A percentile compares a stretch with the other conserved stretches of the same genome.
These are phyloP conservation scores for Polychaeton citri DNA, from an alignment of 2,329 filamentous ascomycete genomes.

Conservation along the genomic window DNA sequence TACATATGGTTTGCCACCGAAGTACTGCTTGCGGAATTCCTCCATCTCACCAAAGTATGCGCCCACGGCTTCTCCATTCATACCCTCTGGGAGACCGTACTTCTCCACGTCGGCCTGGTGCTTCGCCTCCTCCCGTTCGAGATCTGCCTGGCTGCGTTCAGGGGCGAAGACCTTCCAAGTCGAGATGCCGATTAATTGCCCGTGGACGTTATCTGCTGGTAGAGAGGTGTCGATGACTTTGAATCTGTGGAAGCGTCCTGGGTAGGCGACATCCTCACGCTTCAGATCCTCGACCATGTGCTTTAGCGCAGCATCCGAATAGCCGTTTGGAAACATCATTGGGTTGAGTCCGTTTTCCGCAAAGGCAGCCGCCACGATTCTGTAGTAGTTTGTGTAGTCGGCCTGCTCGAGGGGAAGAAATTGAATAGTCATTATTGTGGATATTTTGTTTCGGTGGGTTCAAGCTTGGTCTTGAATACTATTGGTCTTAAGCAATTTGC, in stretches of 20 bases:
- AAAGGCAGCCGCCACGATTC: not conserved
- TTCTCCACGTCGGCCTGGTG: constrained; percentile 4
- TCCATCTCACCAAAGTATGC: constrained; percentile 10
- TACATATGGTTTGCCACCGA: constrained; percentile 15
- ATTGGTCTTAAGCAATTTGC: no score
- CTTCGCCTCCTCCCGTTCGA: constrained; percentile 10
- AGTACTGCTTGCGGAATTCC: constrained; percentile 9
- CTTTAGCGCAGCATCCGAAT: constrained; percentile 6
- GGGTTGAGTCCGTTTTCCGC: constrained; percentile 10
- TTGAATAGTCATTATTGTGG: not conserved
- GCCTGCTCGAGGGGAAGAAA: not conserved
- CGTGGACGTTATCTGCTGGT: constrained; percentile 8
- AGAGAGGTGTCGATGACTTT: constrained; percentile 18
- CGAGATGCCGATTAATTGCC: constrained; percentile 17
- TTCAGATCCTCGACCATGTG: constrained; percentile 4
- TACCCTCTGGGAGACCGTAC: constrained; percentile 7
- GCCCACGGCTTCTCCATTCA: constrained; percentile 7
- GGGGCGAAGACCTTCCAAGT: constrained; percentile 18
- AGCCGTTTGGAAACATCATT: constrained; percentile 18
- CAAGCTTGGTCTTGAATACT: no score
- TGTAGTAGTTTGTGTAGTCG: not conserved
- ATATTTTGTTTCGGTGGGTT: no score
- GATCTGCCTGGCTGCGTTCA: constrained; percentile 13
- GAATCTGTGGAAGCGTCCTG: constrained; percentile 8
- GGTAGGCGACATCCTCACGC: constrained; percentile 6